Base-by-base conservation (phyloP, 2,329 filamentous ascomycete species). In the Domatiomyces globalis region DNA sequence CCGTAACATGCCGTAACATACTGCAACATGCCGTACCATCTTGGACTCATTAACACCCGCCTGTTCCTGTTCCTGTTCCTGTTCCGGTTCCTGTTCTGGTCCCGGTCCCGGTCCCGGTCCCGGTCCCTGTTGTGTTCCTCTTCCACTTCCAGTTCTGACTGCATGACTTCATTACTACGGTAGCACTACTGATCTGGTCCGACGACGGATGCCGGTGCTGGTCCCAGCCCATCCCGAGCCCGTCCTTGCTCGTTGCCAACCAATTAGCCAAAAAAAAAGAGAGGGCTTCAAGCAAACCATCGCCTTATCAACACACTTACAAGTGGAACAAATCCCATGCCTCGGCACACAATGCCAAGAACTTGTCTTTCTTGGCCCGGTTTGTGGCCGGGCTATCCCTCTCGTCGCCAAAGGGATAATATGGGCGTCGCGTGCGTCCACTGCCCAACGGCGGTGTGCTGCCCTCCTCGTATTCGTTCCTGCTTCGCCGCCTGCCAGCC, bases 301-400 rank as follows among this genome's bases (percentile, higher is more conserved):
- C n/a, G 9, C 27, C 45, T 43, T 9, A 17, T 4, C 9, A 10
- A 39, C 8, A 33, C 18, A 12, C 25, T 79, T 71, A 95, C 56
- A 88, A 95, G 72, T 96, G 92, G 69, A 96, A 95, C 25, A 98
- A 70, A 71, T 98, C 92, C 92, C 92, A 98, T 7, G 92, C 92
- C 63, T 87, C 77, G 60, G 87, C 81, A 66, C 90, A 95, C 48
- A 96, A 72, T 51, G 78, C 74, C 57, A 98, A 73, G 64, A 98
- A 98, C 66, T 95, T 87, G 44, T 95, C 88, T 65, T 88, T 88
- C 79, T 96, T 96, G 63, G 79, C 83, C 61, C 80, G 77, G 66
- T 87, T 83, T 5, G 82, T 87, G 61, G 92, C 88, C 6, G 86
- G 87, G 58, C 81, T 89, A 63, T 92, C 88, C 55, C 86, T 76